Evolutionary conservation across 306 rosid genomes (phyloP).

Genomic region (Medicago truncatula): MtrunA17r5.0-ANR NC_053045.1:40098001-40098500

Average conservation of each 20-base stretch:
- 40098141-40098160: no score
- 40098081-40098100: no score
- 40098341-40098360: constrained; percentile 63
- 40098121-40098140: no score
- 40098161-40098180: no score
- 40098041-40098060: no score
- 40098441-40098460: not conserved
- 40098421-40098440: constrained; percentile 51
- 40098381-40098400: constrained; percentile 55
- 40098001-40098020: no score
- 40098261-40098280: not conserved
- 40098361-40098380: constrained; percentile 85
- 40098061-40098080: no score
- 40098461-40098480: constrained; percentile 27
- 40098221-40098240: not conserved
- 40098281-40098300: not conserved
- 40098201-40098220: not conserved
- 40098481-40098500: constrained; percentile 10
- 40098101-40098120: no score
- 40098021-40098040: no score
- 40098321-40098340: constrained; percentile 46
- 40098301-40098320: constrained; percentile 11
- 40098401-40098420: constrained; percentile 41
- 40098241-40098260: not conserved
- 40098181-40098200: no score